Percentiles rank a stretch among this genome's conserved stretches.
Conservation (phyloP, 2,329 filamentous ascomycete genomes). For the Phialophora verrucosa region DNA sequence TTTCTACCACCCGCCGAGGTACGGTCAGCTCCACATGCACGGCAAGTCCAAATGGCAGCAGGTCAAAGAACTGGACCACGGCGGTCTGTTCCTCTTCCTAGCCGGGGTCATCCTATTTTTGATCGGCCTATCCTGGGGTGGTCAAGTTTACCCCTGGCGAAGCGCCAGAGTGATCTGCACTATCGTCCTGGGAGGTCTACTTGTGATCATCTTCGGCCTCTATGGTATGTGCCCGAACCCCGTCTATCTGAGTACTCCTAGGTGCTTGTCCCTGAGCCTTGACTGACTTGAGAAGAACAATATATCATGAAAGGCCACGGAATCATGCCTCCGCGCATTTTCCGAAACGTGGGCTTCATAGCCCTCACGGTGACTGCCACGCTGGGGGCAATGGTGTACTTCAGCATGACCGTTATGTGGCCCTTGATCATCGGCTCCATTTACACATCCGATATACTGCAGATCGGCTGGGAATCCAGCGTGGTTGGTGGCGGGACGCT, state of each 20-base stretch:
- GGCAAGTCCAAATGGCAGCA: slow-evolving; percentile 65
- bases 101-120: slow-evolving; percentile 60
- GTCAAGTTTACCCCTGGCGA: background rate
- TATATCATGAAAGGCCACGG: slow-evolving; percentile 11
- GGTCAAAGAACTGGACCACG: slow-evolving; percentile 52
- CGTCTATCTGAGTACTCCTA: too few relatives aligned
- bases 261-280: too few relatives aligned
- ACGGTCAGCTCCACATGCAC: slow-evolving; percentile 44
- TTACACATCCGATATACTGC: too few relatives aligned
- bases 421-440: too few relatives aligned
- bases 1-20: background rate
- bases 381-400: too few relatives aligned
- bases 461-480: too few relatives aligned
- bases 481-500: too few relatives aligned
- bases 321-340: slow-evolving; percentile 10
- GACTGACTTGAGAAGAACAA: background rate
- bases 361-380: background rate
- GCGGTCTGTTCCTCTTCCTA: slow-evolving; percentile 70
- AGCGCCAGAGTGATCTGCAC: background rate
- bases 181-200: background rate
- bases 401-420: too few relatives aligned
- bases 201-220: too few relatives aligned
- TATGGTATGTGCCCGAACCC: too few relatives aligned
- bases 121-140: background rate
- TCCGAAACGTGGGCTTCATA: slow-evolving; percentile 8